These are phyloP conservation scores for Osmanthus fragrans DNA, from an alignment of 257 asterid species.

Conservation along the genomic window DNA sequence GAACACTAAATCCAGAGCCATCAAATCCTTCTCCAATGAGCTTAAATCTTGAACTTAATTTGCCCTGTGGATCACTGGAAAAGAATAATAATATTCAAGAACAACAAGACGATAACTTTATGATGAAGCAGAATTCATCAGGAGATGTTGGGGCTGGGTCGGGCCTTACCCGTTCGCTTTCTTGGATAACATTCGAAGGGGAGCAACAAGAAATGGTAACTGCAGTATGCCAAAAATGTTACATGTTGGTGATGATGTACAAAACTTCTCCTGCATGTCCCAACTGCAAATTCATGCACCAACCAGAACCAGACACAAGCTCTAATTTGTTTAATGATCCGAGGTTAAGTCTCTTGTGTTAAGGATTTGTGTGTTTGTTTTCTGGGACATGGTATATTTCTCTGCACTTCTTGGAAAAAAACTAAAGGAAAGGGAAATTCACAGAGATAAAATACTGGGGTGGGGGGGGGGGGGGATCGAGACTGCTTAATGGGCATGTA, in stretches of 20 bases:
- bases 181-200: constrained; percentile 59
- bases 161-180: constrained; percentile 42
- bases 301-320: constrained; percentile 30
- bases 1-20: constrained; percentile 25
- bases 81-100: constrained; percentile 16
- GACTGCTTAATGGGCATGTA: too few relatives aligned
- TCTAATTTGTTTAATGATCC: constrained; percentile 26
- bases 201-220: constrained; percentile 71
- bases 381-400: neutral
- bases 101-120: constrained; percentile 1
- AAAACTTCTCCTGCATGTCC: constrained; percentile 70
- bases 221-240: constrained; percentile 77
- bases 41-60: constrained; percentile 70
- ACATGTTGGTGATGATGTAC: constrained; percentile 77
- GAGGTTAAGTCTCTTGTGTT: constrained; percentile 39
- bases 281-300: constrained; percentile 69
- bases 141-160: neutral
- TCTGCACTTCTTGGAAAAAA: too few relatives aligned
- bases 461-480: too few relatives aligned
- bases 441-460: too few relatives aligned
- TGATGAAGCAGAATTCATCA: neutral
- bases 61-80: constrained; percentile 45
- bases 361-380: neutral
- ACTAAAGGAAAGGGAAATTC: too few relatives aligned
- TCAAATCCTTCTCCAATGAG: constrained; percentile 39